Percentiles rank a stretch among this genome's conserved stretches.
Evolutionary conservation across 2,329 filamentous ascomycete species (phyloP).

Genomic region (Aciculosporium take): DNA sequence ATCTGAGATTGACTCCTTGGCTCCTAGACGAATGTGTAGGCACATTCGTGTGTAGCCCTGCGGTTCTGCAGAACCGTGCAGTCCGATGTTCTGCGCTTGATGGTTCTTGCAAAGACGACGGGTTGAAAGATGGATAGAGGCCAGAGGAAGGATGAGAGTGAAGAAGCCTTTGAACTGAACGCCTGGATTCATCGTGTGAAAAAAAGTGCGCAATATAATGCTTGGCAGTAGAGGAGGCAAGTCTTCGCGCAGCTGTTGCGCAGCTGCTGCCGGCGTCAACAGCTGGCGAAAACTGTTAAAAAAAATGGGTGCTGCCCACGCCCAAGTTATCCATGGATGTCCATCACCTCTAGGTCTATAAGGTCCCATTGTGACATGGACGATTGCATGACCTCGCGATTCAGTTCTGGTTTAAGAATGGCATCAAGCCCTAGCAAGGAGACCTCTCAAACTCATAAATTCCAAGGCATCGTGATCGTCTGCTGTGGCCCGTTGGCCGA

Average conservation of each 20-base stretch:
- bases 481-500: too few relatives aligned
- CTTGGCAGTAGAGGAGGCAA: background rate
- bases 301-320: background rate
- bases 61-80: background rate
- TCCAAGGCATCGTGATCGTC: too few relatives aligned
- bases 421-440: too few relatives aligned
- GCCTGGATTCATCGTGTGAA: background rate
- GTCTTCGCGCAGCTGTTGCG: background rate
- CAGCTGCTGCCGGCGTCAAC: background rate
- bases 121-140: background rate
- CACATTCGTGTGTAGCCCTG: background rate
- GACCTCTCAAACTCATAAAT: too few relatives aligned
- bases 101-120: background rate
- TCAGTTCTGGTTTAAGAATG: too few relatives aligned
- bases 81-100: background rate
- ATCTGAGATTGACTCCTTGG: background rate
- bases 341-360: background rate
- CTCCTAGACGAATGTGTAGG: background rate
- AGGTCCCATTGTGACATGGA: background rate
- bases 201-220: background rate
- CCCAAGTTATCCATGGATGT: too few relatives aligned
- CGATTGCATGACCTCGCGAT: background rate
- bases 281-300: background rate
- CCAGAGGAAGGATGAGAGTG: background rate
- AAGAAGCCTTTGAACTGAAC: background rate